phyloP scores from a whole-genome alignment of 1,284 basidiomycete genomes.

The Farysia itapuensis region DNA sequence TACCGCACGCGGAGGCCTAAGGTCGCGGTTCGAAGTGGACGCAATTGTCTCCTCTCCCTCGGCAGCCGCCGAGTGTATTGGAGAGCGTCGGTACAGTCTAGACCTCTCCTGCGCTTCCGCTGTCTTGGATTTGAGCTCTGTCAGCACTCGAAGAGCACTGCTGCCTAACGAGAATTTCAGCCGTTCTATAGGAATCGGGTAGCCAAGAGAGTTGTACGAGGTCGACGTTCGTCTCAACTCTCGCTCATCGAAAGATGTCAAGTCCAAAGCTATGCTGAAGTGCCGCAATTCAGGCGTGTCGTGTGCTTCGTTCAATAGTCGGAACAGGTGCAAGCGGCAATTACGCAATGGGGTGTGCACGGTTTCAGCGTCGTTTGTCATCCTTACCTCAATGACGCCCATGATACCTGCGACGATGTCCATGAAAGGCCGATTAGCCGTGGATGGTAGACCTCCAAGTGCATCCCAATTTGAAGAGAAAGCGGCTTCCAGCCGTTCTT shows the following conservation, averaged over 20 bases:
- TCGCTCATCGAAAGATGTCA: slow-evolving; percentile 6
- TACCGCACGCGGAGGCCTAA: slow-evolving; percentile 12
- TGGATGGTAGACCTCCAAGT: slow-evolving; percentile 11
- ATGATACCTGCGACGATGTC: slow-evolving; percentile 25
- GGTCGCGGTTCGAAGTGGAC: slow-evolving; percentile 10
- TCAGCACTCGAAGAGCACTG: slow-evolving; percentile 3
- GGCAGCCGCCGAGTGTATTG: slow-evolving; percentile 2
- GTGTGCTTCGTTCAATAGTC: slow-evolving; percentile 4
- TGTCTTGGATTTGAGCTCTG: background rate
- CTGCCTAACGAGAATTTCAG: slow-evolving; percentile 13
- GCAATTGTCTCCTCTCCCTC: slow-evolving; percentile 6
- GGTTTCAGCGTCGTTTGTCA: background rate
- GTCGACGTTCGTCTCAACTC: slow-evolving; percentile 12
- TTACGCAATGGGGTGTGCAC: background rate
- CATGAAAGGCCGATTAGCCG: slow-evolving; percentile 28
- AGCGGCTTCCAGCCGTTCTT: slow-evolving; percentile 20
- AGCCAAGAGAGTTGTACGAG: slow-evolving; percentile 20
- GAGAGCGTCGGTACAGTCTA: background rate
- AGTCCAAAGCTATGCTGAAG: slow-evolving; percentile 14
- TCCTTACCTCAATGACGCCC: slow-evolving; percentile 18
- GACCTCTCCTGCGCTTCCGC: background rate
- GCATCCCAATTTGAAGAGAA: slow-evolving; percentile 29
- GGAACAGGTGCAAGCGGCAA: slow-evolving; percentile 14
- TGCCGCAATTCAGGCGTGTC: slow-evolving; percentile 13
- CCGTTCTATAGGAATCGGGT: slow-evolving; percentile 27